A percentile compares a stretch with the other conserved stretches of the same genome.
Evolutionary conservation across 192 early-diverging fungal genomes (phyloP).

Genomic region (Entomortierella chlamydospora): DNA sequence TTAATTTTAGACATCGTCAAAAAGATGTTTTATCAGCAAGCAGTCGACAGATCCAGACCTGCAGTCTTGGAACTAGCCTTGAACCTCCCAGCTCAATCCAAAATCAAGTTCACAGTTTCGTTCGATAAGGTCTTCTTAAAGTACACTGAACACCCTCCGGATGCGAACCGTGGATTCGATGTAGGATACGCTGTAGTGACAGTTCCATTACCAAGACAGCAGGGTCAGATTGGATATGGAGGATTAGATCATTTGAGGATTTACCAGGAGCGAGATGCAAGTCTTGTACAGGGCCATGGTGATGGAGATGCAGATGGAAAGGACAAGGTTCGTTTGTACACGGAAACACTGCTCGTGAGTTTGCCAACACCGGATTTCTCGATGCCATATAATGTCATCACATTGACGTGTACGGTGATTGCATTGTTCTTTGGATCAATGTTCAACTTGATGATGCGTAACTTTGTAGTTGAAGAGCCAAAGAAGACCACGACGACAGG

Average conservation of each 20-base stretch:
- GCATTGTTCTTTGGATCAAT: slow-evolving; percentile 96
- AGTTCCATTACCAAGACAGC: slow-evolving; percentile 26
- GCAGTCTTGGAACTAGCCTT: slow-evolving; percentile 80
- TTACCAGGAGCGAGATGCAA: slow-evolving; percentile 43
- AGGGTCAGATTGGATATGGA: slow-evolving; percentile 49
- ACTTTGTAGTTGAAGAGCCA: slow-evolving; percentile 61
- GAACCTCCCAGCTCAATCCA: slow-evolving; percentile 75
- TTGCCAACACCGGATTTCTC: slow-evolving; percentile 97
- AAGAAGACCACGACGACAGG: slow-evolving; percentile 24
- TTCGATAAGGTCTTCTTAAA: slow-evolving; percentile 95
- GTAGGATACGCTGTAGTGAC: slow-evolving; percentile 80
- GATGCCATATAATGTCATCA: slow-evolving; percentile 99
- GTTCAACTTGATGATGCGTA: slow-evolving; percentile 85
- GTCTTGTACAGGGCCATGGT: slow-evolving; percentile 21
- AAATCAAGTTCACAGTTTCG: slow-evolving; percentile 75
- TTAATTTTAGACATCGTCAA: slow-evolving; percentile 59
- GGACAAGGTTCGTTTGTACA: slow-evolving; percentile 72
- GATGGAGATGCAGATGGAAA: neutral
- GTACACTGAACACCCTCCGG: slow-evolving; percentile 96
- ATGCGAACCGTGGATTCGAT: slow-evolving; percentile 96
- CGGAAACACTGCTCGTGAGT: slow-evolving; percentile 87
- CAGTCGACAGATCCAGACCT: slow-evolving; percentile 85
- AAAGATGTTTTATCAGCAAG: slow-evolving; percentile 77
- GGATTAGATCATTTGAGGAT: slow-evolving; percentile 37
- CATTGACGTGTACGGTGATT: slow-evolving; percentile 94